These are phyloP conservation scores for Candida sithepensis DNA, from an alignment of 805 yeast genomes.

Conservation along the genomic window DNA sequence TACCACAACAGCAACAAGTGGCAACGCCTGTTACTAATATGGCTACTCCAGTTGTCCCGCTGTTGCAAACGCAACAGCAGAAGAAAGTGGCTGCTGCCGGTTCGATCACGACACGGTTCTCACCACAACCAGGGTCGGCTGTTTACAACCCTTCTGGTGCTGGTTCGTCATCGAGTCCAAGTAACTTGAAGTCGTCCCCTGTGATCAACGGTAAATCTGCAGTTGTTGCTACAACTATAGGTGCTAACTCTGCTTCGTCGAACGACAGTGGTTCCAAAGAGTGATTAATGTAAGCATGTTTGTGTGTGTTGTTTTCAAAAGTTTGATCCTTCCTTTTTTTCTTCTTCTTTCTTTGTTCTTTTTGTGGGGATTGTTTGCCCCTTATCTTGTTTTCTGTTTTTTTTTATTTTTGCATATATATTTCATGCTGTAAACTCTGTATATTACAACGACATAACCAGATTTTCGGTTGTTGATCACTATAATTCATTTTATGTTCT, in stretches of 20 bases:
- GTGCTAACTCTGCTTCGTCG: no score
- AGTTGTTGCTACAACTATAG: background rate
- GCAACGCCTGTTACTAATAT: no score
- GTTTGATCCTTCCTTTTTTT: background rate
- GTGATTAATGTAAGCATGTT: no score
- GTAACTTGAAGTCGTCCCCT: background rate
- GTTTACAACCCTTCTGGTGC: constrained; percentile 2
- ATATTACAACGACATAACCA: background rate
- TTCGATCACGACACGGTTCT: constrained; percentile 26
- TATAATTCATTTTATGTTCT: no score
- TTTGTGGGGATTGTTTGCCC: background rate
- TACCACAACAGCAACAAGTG: constrained; percentile 6
- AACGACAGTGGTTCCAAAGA: no score
- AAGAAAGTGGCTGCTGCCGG: constrained; percentile 19
- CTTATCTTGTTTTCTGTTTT: background rate
- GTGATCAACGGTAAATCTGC: background rate
- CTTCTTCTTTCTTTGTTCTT: background rate
- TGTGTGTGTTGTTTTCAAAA: background rate
- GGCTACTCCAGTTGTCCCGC: no score
- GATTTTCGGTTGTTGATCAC: background rate
- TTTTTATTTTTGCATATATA: background rate
- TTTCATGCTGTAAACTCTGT: background rate
- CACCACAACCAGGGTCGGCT: constrained; percentile 27
- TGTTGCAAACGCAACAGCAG: constrained; percentile 6
- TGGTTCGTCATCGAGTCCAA: background rate